A percentile compares a stretch with the other conserved stretches of the same genome.
Evolutionary conservation across 129 eudicot genomes (phyloP).

Genomic region (Erigeron canadensis): DNA sequence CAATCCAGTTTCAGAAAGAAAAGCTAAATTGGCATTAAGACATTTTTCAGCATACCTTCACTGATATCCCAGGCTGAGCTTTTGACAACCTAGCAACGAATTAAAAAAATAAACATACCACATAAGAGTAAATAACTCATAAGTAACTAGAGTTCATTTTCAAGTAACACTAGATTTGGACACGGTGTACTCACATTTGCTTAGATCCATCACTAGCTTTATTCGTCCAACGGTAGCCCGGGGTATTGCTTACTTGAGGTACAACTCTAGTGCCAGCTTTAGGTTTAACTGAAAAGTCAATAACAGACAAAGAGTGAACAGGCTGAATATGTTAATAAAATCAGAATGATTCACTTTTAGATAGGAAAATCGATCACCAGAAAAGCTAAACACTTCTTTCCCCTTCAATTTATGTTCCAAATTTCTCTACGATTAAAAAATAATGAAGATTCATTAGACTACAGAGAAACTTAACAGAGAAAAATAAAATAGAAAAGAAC

Average conservation of each 20-base stretch:
- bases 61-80: conserved; percentile 47
- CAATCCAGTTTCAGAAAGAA: neutral
- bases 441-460: neutral
- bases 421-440: conserved; percentile 40
- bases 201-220: conserved; percentile 51
- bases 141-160: neutral
- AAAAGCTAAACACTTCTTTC: conserved; percentile 41
- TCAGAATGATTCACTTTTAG: neutral
- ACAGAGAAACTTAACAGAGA: neutral
- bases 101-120: conserved; percentile 8
- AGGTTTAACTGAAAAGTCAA: conserved; percentile 53
- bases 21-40: conserved; percentile 1
- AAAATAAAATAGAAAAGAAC: neutral
- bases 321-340: neutral
- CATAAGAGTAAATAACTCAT: no score
- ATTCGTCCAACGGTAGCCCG: conserved; percentile 37
- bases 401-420: conserved; percentile 35
- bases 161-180: neutral
- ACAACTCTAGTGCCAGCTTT: conserved; percentile 38
- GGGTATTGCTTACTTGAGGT: conserved; percentile 44
- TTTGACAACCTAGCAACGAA: conserved; percentile 38
- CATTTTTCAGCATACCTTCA: conserved; percentile 45
- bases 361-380: conserved; percentile 44
- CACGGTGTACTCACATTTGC: conserved; percentile 40
- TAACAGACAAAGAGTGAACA: neutral